Base-by-base conservation (phyloP, 1,284 basidiomycete genomes). In the Fomitopsis pinicola region DNA sequence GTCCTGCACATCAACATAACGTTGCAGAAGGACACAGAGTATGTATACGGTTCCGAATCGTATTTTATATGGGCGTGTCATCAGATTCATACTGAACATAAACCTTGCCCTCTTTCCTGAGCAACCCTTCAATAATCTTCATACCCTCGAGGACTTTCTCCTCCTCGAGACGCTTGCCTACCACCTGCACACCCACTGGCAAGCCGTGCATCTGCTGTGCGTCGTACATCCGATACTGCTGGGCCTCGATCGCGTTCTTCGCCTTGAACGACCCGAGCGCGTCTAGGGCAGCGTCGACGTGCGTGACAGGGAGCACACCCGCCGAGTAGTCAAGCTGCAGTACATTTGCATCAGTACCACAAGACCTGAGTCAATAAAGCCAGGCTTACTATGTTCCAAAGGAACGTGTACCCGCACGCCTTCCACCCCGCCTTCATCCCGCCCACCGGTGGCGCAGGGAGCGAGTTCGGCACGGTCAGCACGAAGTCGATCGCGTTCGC, bases 271-370 rank as follows among this genome's bases (percentile, higher is more conserved):
- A 70, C 0, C 63, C 59, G 0, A 85, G 73, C 0, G 73, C 74
- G 69, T 94, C 92, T n/a, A 77, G 71, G 2, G 72, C 68, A 5
- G 76, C 69, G 69, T 88, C 78, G 54, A 94, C 91, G 52, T 80
- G 79, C 0, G 88, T 88, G 42, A 93, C 84, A 8, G 92, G 92
- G 1, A 93, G 66, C 3, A 89, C 83, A 1, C 89, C 90, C 0
- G 88, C 88, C 0, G 88, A 78, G 42, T 83, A 86, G 68, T 94
- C 91, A 52, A 91, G 78, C 76, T 94, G 38, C 26, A 19, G 14
- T 12, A 42, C 4, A 6, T n/a, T n/a, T 17, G 55, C 38, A 26
- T 44, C 10, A 26, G 30, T 26, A 15, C 36, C n/a, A 22, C 8
- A 30, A 5, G 14, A 6, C 14, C 7, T 15, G 3, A 46, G 1